Conservation (phyloP, 1,139 yeast genomes). For the Fermentozyma sake region DNA sequence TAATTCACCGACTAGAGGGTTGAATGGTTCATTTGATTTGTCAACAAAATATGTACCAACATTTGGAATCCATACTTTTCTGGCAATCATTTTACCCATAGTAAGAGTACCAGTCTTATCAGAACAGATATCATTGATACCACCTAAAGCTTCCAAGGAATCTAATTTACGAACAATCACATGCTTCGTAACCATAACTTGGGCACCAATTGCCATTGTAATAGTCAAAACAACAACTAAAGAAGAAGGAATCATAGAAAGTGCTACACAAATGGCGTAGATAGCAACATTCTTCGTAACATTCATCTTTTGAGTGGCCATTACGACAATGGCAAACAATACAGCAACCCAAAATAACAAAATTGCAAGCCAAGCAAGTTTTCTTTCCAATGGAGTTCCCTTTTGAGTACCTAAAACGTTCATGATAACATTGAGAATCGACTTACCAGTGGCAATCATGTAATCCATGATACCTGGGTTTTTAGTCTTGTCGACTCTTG, state of each 20-base stretch:
- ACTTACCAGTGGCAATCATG: slow-evolving; percentile 37
- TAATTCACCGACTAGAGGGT: slow-evolving; percentile 32
- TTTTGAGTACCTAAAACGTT: slow-evolving; percentile 33
- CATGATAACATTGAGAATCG: slow-evolving; percentile 34
- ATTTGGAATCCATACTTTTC: slow-evolving; percentile 31
- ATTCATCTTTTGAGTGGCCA: slow-evolving; percentile 31
- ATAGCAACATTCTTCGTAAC: slow-evolving; percentile 41
- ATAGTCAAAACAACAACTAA: slow-evolving; percentile 52
- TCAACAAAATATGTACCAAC: slow-evolving; percentile 31
- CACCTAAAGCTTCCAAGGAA: slow-evolving; percentile 47
- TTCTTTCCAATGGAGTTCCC: slow-evolving; percentile 45
- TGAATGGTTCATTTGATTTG: slow-evolving; percentile 36
- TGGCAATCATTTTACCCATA: slow-evolving; percentile 46
- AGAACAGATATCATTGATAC: slow-evolving; percentile 47
- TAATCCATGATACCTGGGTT: slow-evolving; percentile 22
- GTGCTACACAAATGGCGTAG: slow-evolving; percentile 41
- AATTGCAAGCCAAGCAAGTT: slow-evolving; percentile 41
- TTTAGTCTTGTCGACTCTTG: slow-evolving; percentile 20
- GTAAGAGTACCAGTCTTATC: slow-evolving; percentile 56
- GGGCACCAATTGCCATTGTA: slow-evolving; percentile 47
- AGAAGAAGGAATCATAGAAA: slow-evolving; percentile 54
- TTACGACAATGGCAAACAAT: slow-evolving; percentile 36
- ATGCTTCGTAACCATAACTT: slow-evolving; percentile 40
- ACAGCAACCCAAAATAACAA: slow-evolving; percentile 36
- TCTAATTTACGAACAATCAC: slow-evolving; percentile 45